Evolutionary conservation across 106 monocot species (phyloP).

Genomic region (Dioscorea alata): DNA sequence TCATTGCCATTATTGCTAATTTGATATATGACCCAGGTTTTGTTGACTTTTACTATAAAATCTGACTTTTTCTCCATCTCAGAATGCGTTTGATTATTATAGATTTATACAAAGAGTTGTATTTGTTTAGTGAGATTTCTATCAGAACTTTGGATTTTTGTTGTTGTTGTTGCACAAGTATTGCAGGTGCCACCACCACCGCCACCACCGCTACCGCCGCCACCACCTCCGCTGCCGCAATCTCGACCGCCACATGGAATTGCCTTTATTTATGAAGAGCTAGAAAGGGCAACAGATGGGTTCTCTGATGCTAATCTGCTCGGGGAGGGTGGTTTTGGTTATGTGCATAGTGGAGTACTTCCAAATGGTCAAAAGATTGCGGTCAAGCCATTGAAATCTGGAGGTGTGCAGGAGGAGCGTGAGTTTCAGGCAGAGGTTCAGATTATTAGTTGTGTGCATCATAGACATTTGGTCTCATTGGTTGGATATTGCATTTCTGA

Average conservation of each 20-base stretch:
- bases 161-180: constrained; percentile 31
- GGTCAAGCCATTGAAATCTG: constrained; percentile 37
- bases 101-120: not conserved
- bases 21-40: too few relatives aligned
- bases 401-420: constrained; percentile 49
- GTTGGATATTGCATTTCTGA: constrained; percentile 46
- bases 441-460: constrained; percentile 50
- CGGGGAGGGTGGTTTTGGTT: constrained; percentile 41
- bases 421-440: constrained; percentile 60
- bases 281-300: constrained; percentile 30
- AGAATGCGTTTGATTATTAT: not conserved
- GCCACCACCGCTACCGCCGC: constrained; percentile 23
- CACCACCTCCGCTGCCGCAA: constrained; percentile 21
- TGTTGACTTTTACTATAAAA: too few relatives aligned
- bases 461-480: constrained; percentile 42
- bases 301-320: constrained; percentile 41
- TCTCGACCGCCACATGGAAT: too few relatives aligned
- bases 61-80: too few relatives aligned
- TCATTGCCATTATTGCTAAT: too few relatives aligned
- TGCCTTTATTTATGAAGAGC: constrained; percentile 24
- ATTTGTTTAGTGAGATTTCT: not conserved
- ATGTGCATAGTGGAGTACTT: constrained; percentile 40
- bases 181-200: constrained; percentile 17
- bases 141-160: not conserved
- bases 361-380: constrained; percentile 42